phyloP scores from a whole-genome alignment of 371 early-diverging fungal species.

The Syncephalis fuscata region DNA sequence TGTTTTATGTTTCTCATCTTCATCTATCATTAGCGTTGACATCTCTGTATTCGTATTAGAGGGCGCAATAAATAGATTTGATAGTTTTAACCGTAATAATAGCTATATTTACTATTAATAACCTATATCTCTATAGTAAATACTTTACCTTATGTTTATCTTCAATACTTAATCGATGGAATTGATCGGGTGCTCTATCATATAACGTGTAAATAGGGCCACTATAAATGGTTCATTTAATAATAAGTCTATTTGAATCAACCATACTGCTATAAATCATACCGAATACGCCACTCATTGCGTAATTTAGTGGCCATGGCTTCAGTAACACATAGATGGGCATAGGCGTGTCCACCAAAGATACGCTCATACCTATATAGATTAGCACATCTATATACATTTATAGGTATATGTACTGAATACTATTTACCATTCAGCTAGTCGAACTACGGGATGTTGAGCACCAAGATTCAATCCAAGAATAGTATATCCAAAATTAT shows the following conservation, averaged over 20 bases:
- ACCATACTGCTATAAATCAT: conserved; percentile 1
- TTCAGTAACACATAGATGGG: conserved; percentile 76
- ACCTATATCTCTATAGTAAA: background rate
- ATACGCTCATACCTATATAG: conserved; percentile 37
- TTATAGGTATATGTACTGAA: background rate
- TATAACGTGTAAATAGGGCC: conserved; percentile 48
- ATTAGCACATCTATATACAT: background rate
- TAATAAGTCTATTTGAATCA: background rate
- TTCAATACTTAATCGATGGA: conserved; percentile 27
- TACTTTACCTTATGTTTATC: conserved; percentile 35
- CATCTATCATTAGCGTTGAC: background rate
- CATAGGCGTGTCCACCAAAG: conserved; percentile 53
- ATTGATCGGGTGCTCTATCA: conserved; percentile 55
- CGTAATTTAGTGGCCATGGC: conserved; percentile 59
- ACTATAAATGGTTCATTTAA: conserved; percentile 13
- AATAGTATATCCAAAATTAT: conserved; percentile 88
- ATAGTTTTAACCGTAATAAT: background rate
- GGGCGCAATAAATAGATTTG: background rate
- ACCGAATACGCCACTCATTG: conserved; percentile 36
- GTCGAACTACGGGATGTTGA: conserved; percentile 28
- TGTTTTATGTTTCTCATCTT: too few relatives aligned
- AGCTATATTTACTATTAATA: background rate
- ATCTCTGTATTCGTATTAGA: background rate
- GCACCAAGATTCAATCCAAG: conserved; percentile 55
- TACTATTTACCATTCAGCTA: conserved; percentile 26